Evolutionary conservation across 192 early-diverging fungal genomes (phyloP).

Genomic region (Coemansia sp.): DNA sequence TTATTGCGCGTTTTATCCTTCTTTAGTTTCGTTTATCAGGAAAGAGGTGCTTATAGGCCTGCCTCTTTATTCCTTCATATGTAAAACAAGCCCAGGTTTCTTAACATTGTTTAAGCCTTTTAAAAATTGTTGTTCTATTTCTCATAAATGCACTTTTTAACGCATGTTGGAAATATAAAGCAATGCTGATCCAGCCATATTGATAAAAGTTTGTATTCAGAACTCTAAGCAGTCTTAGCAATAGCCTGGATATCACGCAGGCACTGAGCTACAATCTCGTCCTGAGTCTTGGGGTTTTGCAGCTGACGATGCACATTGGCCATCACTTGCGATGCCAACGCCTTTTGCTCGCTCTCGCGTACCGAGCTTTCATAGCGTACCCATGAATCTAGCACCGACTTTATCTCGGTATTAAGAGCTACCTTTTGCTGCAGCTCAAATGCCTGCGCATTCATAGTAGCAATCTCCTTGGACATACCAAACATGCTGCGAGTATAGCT

Average conservation of each 20-base stretch:
- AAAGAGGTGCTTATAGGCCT: too few relatives aligned
- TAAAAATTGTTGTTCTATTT: too few relatives aligned
- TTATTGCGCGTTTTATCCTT: too few relatives aligned
- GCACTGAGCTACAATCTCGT: slow-evolving; percentile 53
- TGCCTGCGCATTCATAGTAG: slow-evolving; percentile 88
- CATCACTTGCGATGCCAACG: slow-evolving; percentile 81
- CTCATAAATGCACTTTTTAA: too few relatives aligned
- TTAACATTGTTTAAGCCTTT: too few relatives aligned
- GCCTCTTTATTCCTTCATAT: background rate
- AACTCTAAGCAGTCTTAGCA: slow-evolving; percentile 33
- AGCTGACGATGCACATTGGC: slow-evolving; percentile 58
- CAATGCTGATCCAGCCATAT: too few relatives aligned
- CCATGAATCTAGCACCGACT: slow-evolving; percentile 91
- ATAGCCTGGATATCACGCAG: slow-evolving; percentile 53
- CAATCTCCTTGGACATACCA: slow-evolving; percentile 93
- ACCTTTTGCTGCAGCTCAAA: slow-evolving; percentile 94
- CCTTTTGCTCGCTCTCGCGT: slow-evolving; percentile 91
- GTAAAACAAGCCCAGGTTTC: slow-evolving; percentile 8
- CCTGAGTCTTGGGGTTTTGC: slow-evolving; percentile 49
- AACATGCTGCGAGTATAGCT: slow-evolving; percentile 91
- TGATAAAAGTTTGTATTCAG: too few relatives aligned
- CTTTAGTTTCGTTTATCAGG: too few relatives aligned
- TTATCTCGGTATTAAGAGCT: slow-evolving; percentile 75
- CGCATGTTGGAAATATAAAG: too few relatives aligned
- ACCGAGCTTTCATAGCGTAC: slow-evolving; percentile 92